Evolutionary conservation across 2,329 filamentous ascomycete genomes (phyloP).

Genomic region (Didymella arachidicola): DNA sequence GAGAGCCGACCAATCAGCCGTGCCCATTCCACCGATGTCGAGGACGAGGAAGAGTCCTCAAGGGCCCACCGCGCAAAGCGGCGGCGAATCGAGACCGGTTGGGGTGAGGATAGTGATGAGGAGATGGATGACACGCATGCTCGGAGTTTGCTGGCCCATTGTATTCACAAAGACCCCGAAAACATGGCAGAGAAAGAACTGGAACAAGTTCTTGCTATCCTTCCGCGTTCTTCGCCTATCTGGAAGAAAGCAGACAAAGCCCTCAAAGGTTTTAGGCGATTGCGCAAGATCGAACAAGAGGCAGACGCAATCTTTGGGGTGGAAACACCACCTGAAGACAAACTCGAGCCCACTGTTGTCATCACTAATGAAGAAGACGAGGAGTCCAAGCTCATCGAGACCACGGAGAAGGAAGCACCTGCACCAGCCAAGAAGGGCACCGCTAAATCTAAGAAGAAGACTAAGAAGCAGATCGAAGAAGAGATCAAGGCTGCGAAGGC

Average conservation of each 20-base stretch:
- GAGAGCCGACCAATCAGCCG: constrained; percentile 84
- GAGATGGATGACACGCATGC: constrained; percentile 58
- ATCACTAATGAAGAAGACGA: constrained; percentile 55
- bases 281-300: constrained; percentile 82
- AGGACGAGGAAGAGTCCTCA: constrained; percentile 58
- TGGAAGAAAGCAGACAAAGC: constrained; percentile 76
- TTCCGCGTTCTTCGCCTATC: constrained; percentile 68
- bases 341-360: constrained; percentile 46
- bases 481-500: constrained; percentile 49
- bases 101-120: constrained; percentile 59
- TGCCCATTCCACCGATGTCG: constrained; percentile 60
- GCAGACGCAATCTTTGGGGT: constrained; percentile 73
- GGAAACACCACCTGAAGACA: constrained; percentile 57
- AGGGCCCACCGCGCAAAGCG: constrained; percentile 56
- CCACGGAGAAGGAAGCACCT: constrained; percentile 41
- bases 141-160: constrained; percentile 57
- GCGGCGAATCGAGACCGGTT: constrained; percentile 55
- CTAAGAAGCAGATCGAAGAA: constrained; percentile 78
- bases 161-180: constrained; percentile 69
- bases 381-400: constrained; percentile 47
- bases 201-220: constrained; percentile 63
- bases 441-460: constrained; percentile 73
- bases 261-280: constrained; percentile 60
- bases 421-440: constrained; percentile 49
- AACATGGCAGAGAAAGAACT: constrained; percentile 70